Evolutionary conservation across 2,329 filamentous ascomycete genomes (phyloP), one percentile per base, ranked within the genome.

Genomic region (Chaetomium globosum): DNA sequence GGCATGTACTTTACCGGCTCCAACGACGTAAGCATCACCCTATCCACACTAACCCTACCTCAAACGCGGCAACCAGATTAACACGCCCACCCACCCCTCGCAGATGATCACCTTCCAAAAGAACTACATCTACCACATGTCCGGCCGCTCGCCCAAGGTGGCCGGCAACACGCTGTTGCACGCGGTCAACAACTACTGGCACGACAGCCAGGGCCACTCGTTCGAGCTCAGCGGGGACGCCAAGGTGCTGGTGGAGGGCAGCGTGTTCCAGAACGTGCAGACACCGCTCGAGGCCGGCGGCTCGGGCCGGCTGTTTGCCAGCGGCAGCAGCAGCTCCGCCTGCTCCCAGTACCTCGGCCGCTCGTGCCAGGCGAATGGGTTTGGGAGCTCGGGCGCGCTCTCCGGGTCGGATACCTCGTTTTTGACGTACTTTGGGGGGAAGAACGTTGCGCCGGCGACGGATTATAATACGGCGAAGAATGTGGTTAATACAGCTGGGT

Each of bases 1-100:
- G 80, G 76, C 33, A 74, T 87, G 68, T 86, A 85, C 77, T 79
- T 87, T 57, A 81, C 79, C 49, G 85, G 86, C n/a, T 77, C 79
- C 64, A 79, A 75, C 73, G 85, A 88, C 72, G 71, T 66, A 39
- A 39, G 63, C n/a, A 5, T 59, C 26, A 21, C 31, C 30, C 23
- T 4, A 9, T 5, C 30, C 21, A 8, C 4, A 31, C 30, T 4
- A 31, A 31, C 30, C 4, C 30, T 4, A 31, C 8, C 30, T 31
- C 30, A 31, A 31, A 4, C 30, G 30, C 4, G 30, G 30, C n/a
- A n/a, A n/a, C n/a, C n/a, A n/a, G n/a, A n/a, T n/a, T n/a, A n/a
- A n/a, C n/a, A 31, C 30, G 4, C 28, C 19, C 12, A 16, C 12
- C 9, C 53, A 2, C 53, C n/a, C 36, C 5, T 13, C 8, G 30